A percentile compares a stretch with the other conserved stretches of the same genome.
phyloP scores from a whole-genome alignment of 345 rosid genomes.

The Barbarea vulgaris region DNA sequence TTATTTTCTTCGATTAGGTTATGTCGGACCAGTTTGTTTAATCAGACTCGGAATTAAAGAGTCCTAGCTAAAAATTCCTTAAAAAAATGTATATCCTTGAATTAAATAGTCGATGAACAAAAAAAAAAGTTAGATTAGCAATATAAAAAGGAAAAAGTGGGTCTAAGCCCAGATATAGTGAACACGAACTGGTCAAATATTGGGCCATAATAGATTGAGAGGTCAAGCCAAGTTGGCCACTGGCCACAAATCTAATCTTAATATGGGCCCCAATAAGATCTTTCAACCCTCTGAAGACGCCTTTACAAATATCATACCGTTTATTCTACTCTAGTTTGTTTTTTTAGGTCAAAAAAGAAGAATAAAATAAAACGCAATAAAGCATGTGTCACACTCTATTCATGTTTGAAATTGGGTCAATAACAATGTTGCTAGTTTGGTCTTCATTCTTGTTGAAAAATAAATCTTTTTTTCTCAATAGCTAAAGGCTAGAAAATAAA shows the following conservation, averaged over 20 bases:
- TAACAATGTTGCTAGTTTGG: background rate
- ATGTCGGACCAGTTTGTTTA: background rate
- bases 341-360: constrained; percentile 6
- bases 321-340: background rate
- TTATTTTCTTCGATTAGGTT: background rate
- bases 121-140: background rate
- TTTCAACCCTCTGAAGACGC: constrained; percentile 18
- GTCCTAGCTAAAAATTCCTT: background rate
- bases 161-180: constrained; percentile 30
- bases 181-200: constrained; percentile 17
- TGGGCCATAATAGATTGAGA: constrained; percentile 37
- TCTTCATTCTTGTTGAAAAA: background rate
- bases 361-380: background rate
- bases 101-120: background rate
- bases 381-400: constrained; percentile 17
- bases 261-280: constrained; percentile 21
- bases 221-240: constrained; percentile 36
- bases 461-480: background rate
- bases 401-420: constrained; percentile 18
- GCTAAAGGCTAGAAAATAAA: background rate
- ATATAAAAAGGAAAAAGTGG: constrained; percentile 8
- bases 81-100: background rate
- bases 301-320: constrained; percentile 8
- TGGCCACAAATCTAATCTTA: constrained; percentile 29
- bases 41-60: background rate